Evolutionary conservation across 2,329 filamentous ascomycete species (phyloP).

Genomic region (Macrophomina tecta): DNA sequence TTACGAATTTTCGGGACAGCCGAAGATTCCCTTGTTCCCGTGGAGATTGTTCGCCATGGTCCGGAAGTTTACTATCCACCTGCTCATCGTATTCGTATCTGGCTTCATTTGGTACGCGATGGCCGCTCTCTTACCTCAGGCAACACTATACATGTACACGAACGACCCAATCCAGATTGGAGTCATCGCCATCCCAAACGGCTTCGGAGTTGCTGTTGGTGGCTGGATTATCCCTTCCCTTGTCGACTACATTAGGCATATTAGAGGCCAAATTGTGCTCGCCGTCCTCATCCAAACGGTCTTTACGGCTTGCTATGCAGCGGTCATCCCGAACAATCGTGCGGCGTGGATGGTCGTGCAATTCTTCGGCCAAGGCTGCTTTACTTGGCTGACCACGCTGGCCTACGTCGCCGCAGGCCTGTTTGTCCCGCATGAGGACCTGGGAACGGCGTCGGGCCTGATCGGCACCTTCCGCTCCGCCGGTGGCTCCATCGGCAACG

Average conservation of each 20-base stretch:
- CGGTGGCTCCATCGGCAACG: slow-evolving; percentile 33
- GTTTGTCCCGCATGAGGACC: slow-evolving; percentile 32
- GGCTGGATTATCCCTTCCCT: slow-evolving; percentile 32
- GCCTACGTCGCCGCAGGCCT: slow-evolving; percentile 2
- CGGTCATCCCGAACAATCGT: slow-evolving; percentile 33
- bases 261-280: slow-evolving; percentile 33
- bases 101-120: slow-evolving; percentile 40
- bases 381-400: slow-evolving; percentile 8
- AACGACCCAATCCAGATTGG: slow-evolving; percentile 34
- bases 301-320: slow-evolving; percentile 34
- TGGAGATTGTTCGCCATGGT: slow-evolving; percentile 38
- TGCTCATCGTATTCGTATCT: slow-evolving; percentile 37
- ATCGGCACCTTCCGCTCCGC: slow-evolving; percentile 35
- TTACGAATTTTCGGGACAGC: slow-evolving; percentile 32
- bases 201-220: slow-evolving; percentile 31
- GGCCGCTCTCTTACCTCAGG: slow-evolving; percentile 33
- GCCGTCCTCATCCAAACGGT: slow-evolving; percentile 35
- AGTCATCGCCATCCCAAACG: slow-evolving; percentile 32
- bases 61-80: slow-evolving; percentile 37
- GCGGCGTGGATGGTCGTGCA: slow-evolving; percentile 30
- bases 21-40: slow-evolving; percentile 36
- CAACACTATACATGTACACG: slow-evolving; percentile 33
- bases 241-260: slow-evolving; percentile 33
- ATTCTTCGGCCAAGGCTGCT: slow-evolving; percentile 32
- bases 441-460: slow-evolving; percentile 33